phyloP scores from a whole-genome alignment of 306 rosid genomes.

The Adenanthera pavonina region DNA sequence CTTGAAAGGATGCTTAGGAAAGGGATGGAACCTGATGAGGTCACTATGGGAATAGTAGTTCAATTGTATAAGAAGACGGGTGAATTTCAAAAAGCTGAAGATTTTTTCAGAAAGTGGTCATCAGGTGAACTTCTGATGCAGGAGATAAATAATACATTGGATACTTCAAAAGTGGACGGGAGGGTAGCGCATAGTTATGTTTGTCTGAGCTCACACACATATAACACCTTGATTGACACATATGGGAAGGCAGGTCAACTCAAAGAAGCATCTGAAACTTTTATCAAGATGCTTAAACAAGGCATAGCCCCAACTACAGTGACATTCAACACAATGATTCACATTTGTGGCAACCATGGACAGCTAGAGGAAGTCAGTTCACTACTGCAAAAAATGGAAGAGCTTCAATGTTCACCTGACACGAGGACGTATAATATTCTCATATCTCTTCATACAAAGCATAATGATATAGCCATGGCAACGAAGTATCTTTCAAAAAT shows the following conservation, averaged over 20 bases:
- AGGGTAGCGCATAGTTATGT: slow-evolving; percentile 35
- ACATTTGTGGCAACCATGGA: slow-evolving; percentile 89
- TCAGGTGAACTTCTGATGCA: slow-evolving; percentile 50
- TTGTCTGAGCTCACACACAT: slow-evolving; percentile 72
- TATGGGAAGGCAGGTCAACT: slow-evolving; percentile 89
- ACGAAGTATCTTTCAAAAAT: slow-evolving; percentile 64
- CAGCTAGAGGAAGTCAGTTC: slow-evolving; percentile 68
- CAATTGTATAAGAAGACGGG: slow-evolving; percentile 90
- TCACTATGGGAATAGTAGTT: slow-evolving; percentile 89
- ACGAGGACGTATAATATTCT: slow-evolving; percentile 89
- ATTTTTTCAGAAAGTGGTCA: slow-evolving; percentile 78
- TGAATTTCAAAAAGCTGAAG: slow-evolving; percentile 80
- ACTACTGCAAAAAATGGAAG: slow-evolving; percentile 85
- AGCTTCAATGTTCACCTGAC: slow-evolving; percentile 69
- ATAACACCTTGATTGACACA: slow-evolving; percentile 84
- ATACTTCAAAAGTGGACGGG: slow-evolving; percentile 34
- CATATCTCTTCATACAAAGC: slow-evolving; percentile 70
- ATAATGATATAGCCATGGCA: slow-evolving; percentile 67
- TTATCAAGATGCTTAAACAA: slow-evolving; percentile 73
- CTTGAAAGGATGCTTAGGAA: slow-evolving; percentile 75
- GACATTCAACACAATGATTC: slow-evolving; percentile 95
- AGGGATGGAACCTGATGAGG: slow-evolving; percentile 91
- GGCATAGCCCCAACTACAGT: slow-evolving; percentile 82
- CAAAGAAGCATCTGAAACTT: slow-evolving; percentile 80
- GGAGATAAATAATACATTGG: slow-evolving; percentile 19